These are phyloP conservation scores for Cordyceps javanica DNA, from an alignment of 2,329 filamentous ascomycete species.

Conservation along the genomic window DNA sequence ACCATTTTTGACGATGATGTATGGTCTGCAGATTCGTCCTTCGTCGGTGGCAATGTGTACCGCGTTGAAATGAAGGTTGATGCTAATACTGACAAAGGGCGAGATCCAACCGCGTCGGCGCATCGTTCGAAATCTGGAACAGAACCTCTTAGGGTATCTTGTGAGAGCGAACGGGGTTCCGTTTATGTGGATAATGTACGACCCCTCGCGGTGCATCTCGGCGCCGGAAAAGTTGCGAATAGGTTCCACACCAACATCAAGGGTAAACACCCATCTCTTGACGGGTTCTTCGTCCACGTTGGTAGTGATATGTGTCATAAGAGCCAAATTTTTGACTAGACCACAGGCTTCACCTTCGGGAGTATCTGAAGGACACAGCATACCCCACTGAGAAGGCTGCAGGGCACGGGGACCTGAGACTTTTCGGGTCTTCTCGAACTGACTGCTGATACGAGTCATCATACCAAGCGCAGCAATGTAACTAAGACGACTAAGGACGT, in stretches of 20 bases:
- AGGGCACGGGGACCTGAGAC: constrained; percentile 92
- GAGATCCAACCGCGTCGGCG: constrained; percentile 87
- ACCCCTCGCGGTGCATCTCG: constrained; percentile 78
- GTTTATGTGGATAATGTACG: constrained; percentile 91
- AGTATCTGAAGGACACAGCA: constrained; percentile 95
- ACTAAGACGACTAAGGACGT: constrained; percentile 89
- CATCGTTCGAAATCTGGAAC: constrained; percentile 78
- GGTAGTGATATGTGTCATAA: constrained; percentile 99
- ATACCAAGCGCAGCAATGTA: constrained; percentile 96
- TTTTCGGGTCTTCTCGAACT: constrained; percentile 98
- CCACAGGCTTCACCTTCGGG: constrained; percentile 98
- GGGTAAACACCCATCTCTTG: constrained; percentile 74
- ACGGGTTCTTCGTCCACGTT: constrained; percentile 91
- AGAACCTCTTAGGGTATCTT: constrained; percentile 77
- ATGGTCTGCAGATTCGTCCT: constrained; percentile 88
- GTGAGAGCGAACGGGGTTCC: constrained; percentile 90
- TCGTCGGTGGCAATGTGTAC: constrained; percentile 97
- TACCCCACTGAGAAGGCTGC: constrained; percentile 95
- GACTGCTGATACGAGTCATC: constrained; percentile 98
- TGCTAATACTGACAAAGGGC: constrained; percentile 93
- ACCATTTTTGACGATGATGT: constrained; percentile 89
- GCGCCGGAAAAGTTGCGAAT: constrained; percentile 66
- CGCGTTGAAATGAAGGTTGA: constrained; percentile 86
- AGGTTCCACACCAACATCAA: constrained; percentile 77
- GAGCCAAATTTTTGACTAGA: constrained; percentile 91